These are phyloP conservation scores for Crithidia brevicula DNA, from an alignment of 208 protist species.

Conservation along the genomic window DNA sequence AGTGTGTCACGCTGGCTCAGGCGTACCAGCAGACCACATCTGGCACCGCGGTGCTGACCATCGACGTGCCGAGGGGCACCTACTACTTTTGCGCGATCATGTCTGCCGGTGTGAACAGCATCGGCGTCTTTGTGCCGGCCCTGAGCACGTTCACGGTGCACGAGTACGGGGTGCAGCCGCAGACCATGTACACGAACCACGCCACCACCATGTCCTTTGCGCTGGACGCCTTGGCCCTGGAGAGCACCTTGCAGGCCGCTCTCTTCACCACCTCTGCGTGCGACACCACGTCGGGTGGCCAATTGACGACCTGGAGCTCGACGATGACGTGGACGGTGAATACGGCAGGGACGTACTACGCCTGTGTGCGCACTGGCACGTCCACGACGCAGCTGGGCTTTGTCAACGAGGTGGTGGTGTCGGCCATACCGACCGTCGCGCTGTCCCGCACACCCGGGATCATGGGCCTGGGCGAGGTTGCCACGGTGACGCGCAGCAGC, in stretches of 20 bases:
- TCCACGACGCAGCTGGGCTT: conserved; percentile 23
- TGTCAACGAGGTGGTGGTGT: conserved; percentile 50
- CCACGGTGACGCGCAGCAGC: conserved; percentile 44
- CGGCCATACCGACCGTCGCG: conserved; percentile 33
- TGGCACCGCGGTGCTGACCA: conserved; percentile 25
- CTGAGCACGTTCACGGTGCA: conserved; percentile 32
- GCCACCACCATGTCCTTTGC: conserved; percentile 56
- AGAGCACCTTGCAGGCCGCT: conserved; percentile 29
- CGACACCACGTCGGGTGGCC: conserved; percentile 14
- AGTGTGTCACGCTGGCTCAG: conserved; percentile 51
- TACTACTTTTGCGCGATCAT: conserved; percentile 68
- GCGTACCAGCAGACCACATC: conserved; percentile 19
- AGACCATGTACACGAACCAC: conserved; percentile 53
- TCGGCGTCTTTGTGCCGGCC: conserved; percentile 58
- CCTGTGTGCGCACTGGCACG: conserved; percentile 45
- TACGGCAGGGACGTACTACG: conserved; percentile 61
- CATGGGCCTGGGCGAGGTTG: conserved; percentile 46
- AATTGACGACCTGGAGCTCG: conserved; percentile 29
- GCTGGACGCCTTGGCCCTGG: conserved; percentile 36
- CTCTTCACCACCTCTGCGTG: conserved; percentile 37
- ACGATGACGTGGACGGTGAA: conserved; percentile 39
- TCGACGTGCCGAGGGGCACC: conserved; percentile 45
- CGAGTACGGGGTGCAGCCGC: conserved; percentile 72
- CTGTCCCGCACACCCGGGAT: conserved; percentile 42
- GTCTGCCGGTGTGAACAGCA: conserved; percentile 17